Percentiles rank a stretch among this genome's conserved stretches.
These are phyloP conservation scores for Novymonas esmeraldas DNA, from an alignment of 208 protist genomes.

Conservation along the genomic window DNA sequence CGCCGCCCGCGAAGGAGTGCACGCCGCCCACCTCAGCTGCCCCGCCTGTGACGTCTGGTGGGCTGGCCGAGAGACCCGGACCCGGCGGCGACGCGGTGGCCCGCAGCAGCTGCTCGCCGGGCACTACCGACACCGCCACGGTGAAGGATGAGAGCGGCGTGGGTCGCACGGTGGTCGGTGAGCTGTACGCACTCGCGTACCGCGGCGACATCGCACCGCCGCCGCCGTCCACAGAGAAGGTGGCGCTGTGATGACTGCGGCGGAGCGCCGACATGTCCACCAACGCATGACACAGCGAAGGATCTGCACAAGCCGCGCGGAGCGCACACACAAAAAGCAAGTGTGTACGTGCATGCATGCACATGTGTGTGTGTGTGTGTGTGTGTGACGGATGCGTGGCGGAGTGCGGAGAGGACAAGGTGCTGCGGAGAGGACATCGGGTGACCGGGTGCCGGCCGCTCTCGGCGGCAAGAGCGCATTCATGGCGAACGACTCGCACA, in stretches of 20 bases:
- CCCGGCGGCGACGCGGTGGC: not conserved
- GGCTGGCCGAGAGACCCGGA: not conserved
- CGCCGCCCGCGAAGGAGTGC: not conserved
- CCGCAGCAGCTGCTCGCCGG: slow-evolving; percentile 30
- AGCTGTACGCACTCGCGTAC: not conserved
- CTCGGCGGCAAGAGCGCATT: too few relatives aligned
- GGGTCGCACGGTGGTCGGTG: slow-evolving; percentile 5
- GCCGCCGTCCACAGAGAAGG: slow-evolving; percentile 18
- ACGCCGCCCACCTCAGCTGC: slow-evolving; percentile 9
- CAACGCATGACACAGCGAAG: not conserved
- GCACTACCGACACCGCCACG: slow-evolving; percentile 42
- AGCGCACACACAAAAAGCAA: not conserved
- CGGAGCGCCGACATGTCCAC: slow-evolving; percentile 9
- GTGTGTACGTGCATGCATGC: not conserved
- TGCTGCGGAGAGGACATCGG: too few relatives aligned
- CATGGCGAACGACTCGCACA: too few relatives aligned
- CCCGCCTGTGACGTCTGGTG: slow-evolving; percentile 9
- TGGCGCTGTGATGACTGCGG: slow-evolving; percentile 6
- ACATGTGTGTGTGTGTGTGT: not conserved
- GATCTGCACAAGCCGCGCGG: not conserved
- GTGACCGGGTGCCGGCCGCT: too few relatives aligned
- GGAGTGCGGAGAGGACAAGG: too few relatives aligned
- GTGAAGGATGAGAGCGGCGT: slow-evolving; percentile 28
- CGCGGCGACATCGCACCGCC: slow-evolving; percentile 3
- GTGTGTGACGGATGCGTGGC: not conserved